Conservation (phyloP, 768 basidiomycete genomes). For the Austroboletus eburneus region DNA sequence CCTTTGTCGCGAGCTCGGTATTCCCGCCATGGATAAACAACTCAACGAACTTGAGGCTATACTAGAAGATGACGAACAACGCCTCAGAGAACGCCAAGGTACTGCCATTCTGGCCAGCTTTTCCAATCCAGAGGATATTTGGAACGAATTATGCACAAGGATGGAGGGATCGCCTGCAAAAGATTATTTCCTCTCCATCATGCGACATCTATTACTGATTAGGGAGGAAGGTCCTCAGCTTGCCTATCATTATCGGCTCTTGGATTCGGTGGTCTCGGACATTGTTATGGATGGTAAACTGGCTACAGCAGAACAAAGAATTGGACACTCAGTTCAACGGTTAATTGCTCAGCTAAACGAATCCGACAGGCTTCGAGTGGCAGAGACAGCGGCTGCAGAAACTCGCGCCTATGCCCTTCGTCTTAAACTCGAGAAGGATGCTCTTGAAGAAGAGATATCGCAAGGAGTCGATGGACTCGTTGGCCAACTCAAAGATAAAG, state of each 20-base stretch:
- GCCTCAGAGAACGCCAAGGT: slow-evolving; percentile 69
- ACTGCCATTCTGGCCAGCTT: slow-evolving; percentile 73
- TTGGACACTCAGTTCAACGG: slow-evolving; percentile 86
- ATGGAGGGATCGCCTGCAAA: slow-evolving; percentile 75
- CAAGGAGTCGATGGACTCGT: slow-evolving; percentile 81
- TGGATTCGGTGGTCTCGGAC: slow-evolving; percentile 86
- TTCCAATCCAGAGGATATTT: slow-evolving; percentile 81
- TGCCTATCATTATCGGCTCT: slow-evolving; percentile 85
- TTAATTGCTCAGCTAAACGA: slow-evolving; percentile 90
- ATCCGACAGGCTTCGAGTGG: slow-evolving; percentile 74
- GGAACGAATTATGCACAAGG: slow-evolving; percentile 72
- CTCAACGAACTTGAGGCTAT: slow-evolving; percentile 54
- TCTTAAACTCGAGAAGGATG: slow-evolving; percentile 78
- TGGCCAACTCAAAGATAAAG: slow-evolving; percentile 70
- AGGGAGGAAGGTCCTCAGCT: slow-evolving; percentile 81
- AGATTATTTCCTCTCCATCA: slow-evolving; percentile 86
- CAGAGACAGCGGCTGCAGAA: slow-evolving; percentile 72
- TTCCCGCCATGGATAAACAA: slow-evolving; percentile 61
- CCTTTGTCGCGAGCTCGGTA: slow-evolving; percentile 63
- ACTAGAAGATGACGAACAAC: slow-evolving; percentile 72
- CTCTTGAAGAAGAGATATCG: slow-evolving; percentile 75
- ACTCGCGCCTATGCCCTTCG: slow-evolving; percentile 60
- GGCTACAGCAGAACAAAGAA: slow-evolving; percentile 74
- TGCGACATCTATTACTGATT: slow-evolving; percentile 91
- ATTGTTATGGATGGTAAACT: slow-evolving; percentile 92